Evolutionary conservation across 179 eudicot species (phyloP), one percentile per base, ranked within the genome.

Genomic region (Drosera spatulata): DNA sequence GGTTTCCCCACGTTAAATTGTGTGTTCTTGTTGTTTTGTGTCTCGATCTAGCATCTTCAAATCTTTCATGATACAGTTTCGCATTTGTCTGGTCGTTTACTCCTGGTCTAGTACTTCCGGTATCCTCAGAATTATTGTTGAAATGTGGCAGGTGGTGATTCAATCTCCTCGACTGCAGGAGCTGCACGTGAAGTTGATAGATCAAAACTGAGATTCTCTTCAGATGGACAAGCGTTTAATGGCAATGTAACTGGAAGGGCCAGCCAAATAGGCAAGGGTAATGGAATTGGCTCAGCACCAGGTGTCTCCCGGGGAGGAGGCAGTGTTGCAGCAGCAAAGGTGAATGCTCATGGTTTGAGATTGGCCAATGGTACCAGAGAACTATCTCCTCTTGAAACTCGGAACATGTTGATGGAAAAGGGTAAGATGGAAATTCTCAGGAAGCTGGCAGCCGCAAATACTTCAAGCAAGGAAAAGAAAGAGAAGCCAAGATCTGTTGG

Each of bases 321-420:
- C 51, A 22, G 8, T 52, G 3, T 22, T 52, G 76, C 59, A 45
- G 61, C 72, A 53, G 74, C 67, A 55, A 77, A 55, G 67, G 61
- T 55, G 14, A 61, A 58, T 43, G 55, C 22, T 39, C 40, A 55
- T 57, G 73, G 65, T 46, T 38, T 41, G 50, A 73, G 39, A 65
- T 54, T 51, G 50, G 55, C 54, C n/a, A 65, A 46, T 62, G 60
- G 55, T 53, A 53, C 47, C 40, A 70, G 69, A 61, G 89, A 84
- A 37, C 59, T 75, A 46, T 71, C 84, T 51, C 62, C 72, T 33
- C 41, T 58, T 38, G 80, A 82, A 59, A 53, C 65, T 63, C 84
- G 86, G 54, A 71, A 65, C 59, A 61, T 85, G 75, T 70, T 85
- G 74, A 70, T 78, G 65, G 60, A 68, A 59, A 85, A 80, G 69